phyloP scores from a whole-genome alignment of 768 basidiomycete genomes.

The Sporobolomyces roseus region DNA sequence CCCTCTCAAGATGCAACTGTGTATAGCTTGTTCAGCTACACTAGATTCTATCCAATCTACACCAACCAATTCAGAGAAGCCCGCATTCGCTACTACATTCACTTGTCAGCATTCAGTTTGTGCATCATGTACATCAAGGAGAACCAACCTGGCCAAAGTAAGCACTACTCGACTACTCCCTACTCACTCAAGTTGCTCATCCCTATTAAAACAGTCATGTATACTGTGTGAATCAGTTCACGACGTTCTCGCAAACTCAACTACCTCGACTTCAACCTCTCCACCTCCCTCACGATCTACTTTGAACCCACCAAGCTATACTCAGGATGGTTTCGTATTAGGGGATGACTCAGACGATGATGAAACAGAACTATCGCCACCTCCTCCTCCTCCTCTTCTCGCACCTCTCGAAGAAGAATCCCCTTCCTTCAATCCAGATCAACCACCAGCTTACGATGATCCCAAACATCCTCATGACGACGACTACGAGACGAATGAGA shows the following conservation, averaged over 20 bases:
- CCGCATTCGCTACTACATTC: neutral
- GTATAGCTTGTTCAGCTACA: slow-evolving; percentile 10
- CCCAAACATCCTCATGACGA: neutral
- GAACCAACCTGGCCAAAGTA: too few relatives aligned
- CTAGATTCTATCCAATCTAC: slow-evolving; percentile 1
- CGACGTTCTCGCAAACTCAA: neutral
- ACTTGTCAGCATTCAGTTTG: slow-evolving; percentile 22
- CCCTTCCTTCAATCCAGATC: too few relatives aligned
- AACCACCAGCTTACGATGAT: slow-evolving; percentile 10
- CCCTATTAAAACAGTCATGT: too few relatives aligned
- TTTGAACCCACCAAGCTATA: neutral
- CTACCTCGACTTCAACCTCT: neutral
- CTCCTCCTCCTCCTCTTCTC: neutral
- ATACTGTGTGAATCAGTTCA: too few relatives aligned
- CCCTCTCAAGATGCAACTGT: slow-evolving; percentile 8
- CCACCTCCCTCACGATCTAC: neutral
- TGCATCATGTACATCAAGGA: neutral
- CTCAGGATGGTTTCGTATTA: slow-evolving; percentile 22
- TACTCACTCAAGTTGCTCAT: too few relatives aligned
- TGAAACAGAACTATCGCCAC: neutral
- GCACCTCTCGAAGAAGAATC: neutral
- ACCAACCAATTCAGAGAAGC: slow-evolving; percentile 11
- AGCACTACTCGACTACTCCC: too few relatives aligned
- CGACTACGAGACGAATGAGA: neutral
- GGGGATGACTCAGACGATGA: slow-evolving; percentile 37